A percentile compares a stretch with the other conserved stretches of the same genome.
These are phyloP conservation scores for Naganishia albida DNA, from an alignment of 1,284 basidiomycete species.

Conservation along the genomic window DNA sequence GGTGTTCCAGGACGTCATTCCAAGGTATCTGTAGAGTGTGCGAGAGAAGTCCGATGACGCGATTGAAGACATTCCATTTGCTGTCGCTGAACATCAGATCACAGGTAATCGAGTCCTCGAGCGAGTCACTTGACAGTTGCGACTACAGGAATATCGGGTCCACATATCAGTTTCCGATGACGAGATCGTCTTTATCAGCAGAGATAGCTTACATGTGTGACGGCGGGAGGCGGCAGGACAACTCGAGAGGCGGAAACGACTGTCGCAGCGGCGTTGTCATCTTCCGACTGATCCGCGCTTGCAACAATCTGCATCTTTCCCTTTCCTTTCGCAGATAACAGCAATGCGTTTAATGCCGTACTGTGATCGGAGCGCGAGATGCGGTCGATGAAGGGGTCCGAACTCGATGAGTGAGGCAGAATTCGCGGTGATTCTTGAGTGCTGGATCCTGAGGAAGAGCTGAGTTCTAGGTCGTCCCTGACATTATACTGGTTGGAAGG, in stretches of 20 bases:
- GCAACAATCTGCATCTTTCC: no score
- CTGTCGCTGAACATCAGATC: constrained; percentile 9
- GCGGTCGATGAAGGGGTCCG: neutral
- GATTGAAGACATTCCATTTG: constrained; percentile 20
- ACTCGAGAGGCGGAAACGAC: no score
- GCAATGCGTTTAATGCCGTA: neutral
- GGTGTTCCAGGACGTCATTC: constrained; percentile 2
- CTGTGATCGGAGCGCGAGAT: no score
- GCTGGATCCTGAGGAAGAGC: constrained; percentile 9
- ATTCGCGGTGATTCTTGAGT: neutral
- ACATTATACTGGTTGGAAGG: constrained; percentile 3
- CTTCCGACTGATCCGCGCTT: no score
- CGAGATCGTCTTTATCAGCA: no score
- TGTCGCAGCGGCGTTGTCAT: no score
- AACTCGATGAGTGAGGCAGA: neutral
- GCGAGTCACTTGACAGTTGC: no score
- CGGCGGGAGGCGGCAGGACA: no score
- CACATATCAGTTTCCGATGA: neutral
- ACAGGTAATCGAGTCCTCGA: neutral
- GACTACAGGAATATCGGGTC: neutral
- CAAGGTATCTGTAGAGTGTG: constrained; percentile 3
- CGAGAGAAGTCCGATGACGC: constrained; percentile 14
- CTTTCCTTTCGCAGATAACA: neutral
- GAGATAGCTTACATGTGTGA: no score
- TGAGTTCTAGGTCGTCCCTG: constrained; percentile 20